Conservation (phyloP, 2,329 filamentous ascomycete genomes). For the Beauveria bassiana region DNA sequence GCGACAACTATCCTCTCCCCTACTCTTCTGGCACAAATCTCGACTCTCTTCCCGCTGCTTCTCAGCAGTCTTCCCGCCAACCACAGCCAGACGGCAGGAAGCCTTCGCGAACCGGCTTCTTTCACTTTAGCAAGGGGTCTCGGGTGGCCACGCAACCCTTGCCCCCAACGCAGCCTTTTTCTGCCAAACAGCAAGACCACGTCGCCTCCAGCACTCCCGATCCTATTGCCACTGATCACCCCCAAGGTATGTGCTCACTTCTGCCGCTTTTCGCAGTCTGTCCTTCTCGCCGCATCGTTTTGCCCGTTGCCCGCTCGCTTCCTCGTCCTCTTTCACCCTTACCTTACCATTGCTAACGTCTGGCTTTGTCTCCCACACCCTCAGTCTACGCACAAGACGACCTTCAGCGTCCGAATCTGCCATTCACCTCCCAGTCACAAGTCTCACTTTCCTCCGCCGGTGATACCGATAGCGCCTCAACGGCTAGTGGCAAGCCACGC, state of each 20-base stretch:
- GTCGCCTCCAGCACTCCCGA: background rate
- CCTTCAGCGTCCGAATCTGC: conserved; percentile 17
- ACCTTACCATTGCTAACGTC: background rate
- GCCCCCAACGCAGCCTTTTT: conserved; percentile 13
- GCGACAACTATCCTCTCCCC: conserved; percentile 6
- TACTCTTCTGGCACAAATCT: conserved; percentile 8
- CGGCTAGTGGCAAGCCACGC: conserved; percentile 34
- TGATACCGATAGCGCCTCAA: conserved; percentile 35
- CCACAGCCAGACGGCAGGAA: conserved; percentile 33
- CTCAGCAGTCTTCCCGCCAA: conserved; percentile 13
- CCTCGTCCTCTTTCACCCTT: background rate
- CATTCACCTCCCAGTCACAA: conserved; percentile 42
- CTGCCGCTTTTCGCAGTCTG: background rate
- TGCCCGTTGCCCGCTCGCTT: background rate
- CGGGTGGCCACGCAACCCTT: conserved; percentile 30
- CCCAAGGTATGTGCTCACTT: conserved; percentile 25
- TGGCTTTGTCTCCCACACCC: conserved; percentile 22
- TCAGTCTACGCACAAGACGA: conserved; percentile 18
- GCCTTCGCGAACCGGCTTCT: conserved; percentile 41
- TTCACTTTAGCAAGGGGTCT: conserved; percentile 41
- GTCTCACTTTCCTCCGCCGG: conserved; percentile 42
- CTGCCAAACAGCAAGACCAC: conserved; percentile 13
- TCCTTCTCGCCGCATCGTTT: background rate
- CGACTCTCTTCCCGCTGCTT: conserved; percentile 17
- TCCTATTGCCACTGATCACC: conserved; percentile 5